Conservation (phyloP, 495 filamentous ascomycete genomes). For the Xeromyces bisporus region DNA sequence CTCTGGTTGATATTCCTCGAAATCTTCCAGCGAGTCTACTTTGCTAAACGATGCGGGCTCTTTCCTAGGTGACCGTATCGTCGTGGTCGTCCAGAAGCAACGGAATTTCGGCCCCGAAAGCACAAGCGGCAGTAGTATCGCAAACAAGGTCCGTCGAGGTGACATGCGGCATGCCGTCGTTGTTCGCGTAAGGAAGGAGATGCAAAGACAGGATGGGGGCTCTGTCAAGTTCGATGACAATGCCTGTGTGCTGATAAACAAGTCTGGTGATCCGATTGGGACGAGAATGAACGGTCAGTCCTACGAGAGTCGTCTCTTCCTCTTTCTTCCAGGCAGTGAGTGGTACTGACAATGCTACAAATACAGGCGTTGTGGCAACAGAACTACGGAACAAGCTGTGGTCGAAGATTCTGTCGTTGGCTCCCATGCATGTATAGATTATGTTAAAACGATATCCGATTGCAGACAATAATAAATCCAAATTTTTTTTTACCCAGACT, state of each 20-base stretch:
- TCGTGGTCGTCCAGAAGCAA: slow-evolving; percentile 95
- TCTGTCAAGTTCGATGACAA: slow-evolving; percentile 93
- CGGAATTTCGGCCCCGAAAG: slow-evolving; percentile 55
- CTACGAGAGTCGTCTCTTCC: not conserved
- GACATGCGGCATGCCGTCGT: slow-evolving; percentile 95
- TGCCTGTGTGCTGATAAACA: slow-evolving; percentile 94
- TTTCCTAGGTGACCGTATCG: slow-evolving; percentile 73
- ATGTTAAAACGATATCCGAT: too few relatives aligned
- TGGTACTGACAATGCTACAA: slow-evolving; percentile 12
- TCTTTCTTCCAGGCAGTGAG: not conserved
- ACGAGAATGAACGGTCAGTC: slow-evolving; percentile 68
- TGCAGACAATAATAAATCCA: slow-evolving; percentile 19
- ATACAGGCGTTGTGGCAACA: slow-evolving; percentile 58
- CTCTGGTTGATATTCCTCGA: too few relatives aligned
- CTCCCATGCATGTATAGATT: slow-evolving; percentile 74
- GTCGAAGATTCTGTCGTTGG: slow-evolving; percentile 95
- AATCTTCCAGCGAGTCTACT: too few relatives aligned
- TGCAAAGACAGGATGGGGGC: slow-evolving; percentile 72
- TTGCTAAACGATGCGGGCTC: slow-evolving; percentile 1
- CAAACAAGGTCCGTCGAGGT: slow-evolving; percentile 87
- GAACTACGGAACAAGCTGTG: slow-evolving; percentile 81
- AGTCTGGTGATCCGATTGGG: slow-evolving; percentile 88
- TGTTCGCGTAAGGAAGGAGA: slow-evolving; percentile 75
- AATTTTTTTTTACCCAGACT: slow-evolving; percentile 2
- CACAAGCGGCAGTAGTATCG: slow-evolving; percentile 37